Conservation (phyloP, 495 filamentous ascomycete genomes). For the Hyaloscypha variabilis region DNA sequence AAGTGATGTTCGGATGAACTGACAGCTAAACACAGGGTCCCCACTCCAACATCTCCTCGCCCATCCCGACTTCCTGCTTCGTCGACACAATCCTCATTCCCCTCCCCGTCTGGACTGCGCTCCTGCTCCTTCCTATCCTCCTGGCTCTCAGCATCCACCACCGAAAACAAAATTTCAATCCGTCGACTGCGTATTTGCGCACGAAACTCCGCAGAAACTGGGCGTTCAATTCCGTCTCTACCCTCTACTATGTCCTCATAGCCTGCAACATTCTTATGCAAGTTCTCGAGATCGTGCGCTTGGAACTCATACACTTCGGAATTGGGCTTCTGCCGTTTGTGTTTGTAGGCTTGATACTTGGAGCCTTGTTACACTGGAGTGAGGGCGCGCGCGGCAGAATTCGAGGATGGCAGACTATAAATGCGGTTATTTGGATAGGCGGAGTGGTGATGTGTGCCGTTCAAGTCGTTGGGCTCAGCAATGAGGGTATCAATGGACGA, state of each 20-base stretch:
- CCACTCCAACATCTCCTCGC: slow-evolving; percentile 35
- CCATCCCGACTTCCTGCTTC: slow-evolving; percentile 42
- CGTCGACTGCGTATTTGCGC: slow-evolving; percentile 20
- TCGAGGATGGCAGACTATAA: slow-evolving; percentile 29
- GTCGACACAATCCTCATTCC: slow-evolving; percentile 39
- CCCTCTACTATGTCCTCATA: slow-evolving; percentile 36
- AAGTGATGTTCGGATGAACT: background rate
- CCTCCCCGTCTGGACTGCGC: slow-evolving; percentile 36
- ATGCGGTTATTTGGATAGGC: slow-evolving; percentile 35
- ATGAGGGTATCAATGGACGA: slow-evolving; percentile 30
- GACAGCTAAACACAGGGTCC: slow-evolving; percentile 32
- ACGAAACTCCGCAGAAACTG: slow-evolving; percentile 5
- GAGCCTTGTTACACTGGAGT: slow-evolving; percentile 26
- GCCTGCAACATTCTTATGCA: slow-evolving; percentile 35
- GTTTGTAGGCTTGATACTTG: slow-evolving; percentile 32
- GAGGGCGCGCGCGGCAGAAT: slow-evolving; percentile 26
- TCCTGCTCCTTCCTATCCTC: slow-evolving; percentile 31
- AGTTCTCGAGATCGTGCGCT: slow-evolving; percentile 38
- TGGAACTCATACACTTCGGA: slow-evolving; percentile 34
- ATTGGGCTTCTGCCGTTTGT: slow-evolving; percentile 39
- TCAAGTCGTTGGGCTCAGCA: slow-evolving; percentile 34
- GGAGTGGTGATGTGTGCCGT: slow-evolving; percentile 33
- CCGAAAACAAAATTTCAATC: slow-evolving; percentile 20
- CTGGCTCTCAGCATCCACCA: slow-evolving; percentile 22
- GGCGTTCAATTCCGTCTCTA: slow-evolving; percentile 19